Evolutionary conservation across 768 basidiomycete species (phyloP), one percentile per base, ranked within the genome.

Genomic region (Xerocomellus amylosporus): DNA sequence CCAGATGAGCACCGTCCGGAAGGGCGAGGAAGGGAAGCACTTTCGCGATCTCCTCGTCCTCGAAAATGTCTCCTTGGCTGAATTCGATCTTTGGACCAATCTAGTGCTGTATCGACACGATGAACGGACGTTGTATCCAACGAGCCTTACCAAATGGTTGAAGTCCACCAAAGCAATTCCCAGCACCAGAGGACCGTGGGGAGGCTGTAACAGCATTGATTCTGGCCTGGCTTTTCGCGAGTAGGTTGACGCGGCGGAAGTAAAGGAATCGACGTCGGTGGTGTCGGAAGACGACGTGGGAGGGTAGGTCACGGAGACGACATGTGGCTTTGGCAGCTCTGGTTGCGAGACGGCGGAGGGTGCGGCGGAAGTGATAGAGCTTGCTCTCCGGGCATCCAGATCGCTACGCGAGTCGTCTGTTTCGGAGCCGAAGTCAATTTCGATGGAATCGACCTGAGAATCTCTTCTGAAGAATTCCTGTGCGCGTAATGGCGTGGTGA

Each of bases 1-100:
- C 93, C 61, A 97, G 70, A 73, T 99, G 97, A 10, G 97, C 97
- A 17, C 97, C 97, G 64, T 99, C 97, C 2, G 97, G 97, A 26
- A 99, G 79, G 1, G 97, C 97, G 13, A 99, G 79, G 74, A 99
- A 98, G 0, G 97, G 97, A 30, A 99, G 76, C 33, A 93, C 85
- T 68, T 87, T 89, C 33, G 77, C 75, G 28, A 98, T 78, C 66
- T 95, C 91, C 56, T 93, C 90, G 66, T 98, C 87, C 34, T 90
- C 80, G 58, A 90, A 87, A 30, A 96, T 80, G 3, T 85, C 84
- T 4, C 90, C 90, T 62, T 83, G 76, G 17, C 81, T 83, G 56
- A 90, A 88, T 63, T 99, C 94, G 51, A 98, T 89, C 45, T 83
- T 86, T 19, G 97, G 97, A 1, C 97, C 97, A 45, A 98, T 87